phyloP scores from a whole-genome alignment of 768 basidiomycete genomes.

The Ephemerocybe angulata region DNA sequence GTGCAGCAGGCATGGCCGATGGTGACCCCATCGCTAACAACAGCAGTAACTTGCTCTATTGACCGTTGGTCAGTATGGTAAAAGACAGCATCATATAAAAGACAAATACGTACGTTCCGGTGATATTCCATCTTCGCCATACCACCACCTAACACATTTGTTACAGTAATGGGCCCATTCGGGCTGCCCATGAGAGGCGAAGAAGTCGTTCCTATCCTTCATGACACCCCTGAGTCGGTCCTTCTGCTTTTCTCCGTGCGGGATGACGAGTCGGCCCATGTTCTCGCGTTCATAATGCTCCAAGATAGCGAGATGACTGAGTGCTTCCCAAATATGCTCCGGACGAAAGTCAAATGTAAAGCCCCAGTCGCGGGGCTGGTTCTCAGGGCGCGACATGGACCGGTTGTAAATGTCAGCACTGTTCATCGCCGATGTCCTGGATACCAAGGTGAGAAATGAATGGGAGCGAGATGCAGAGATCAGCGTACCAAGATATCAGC shows the following conservation, averaged over 20 bases:
- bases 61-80: background rate
- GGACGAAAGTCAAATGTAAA: slow-evolving; percentile 15
- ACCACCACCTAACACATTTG: slow-evolving; percentile 17
- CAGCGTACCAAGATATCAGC: slow-evolving; percentile 19
- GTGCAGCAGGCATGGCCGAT: slow-evolving; percentile 29
- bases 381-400: slow-evolving; percentile 7
- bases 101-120: background rate
- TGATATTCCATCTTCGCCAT: background rate
- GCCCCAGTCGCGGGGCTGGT: slow-evolving; percentile 9
- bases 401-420: slow-evolving; percentile 18
- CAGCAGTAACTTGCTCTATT: background rate
- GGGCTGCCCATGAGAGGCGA: slow-evolving; percentile 21
- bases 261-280: slow-evolving; percentile 14
- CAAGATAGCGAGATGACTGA: slow-evolving; percentile 22
- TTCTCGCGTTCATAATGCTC: slow-evolving; percentile 15
- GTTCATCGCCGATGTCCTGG: slow-evolving; percentile 16
- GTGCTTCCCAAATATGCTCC: slow-evolving; percentile 6
- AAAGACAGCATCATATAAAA: background rate
- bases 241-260: slow-evolving; percentile 20
- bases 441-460: background rate
- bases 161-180: slow-evolving; percentile 27
- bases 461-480: background rate
- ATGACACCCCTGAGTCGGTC: slow-evolving; percentile 22
- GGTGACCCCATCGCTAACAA: slow-evolving; percentile 21
- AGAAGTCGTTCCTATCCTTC: slow-evolving; percentile 19